Base-by-base conservation (phyloP, 192 early-diverging fungal genomes). In the Backusella luteola region DNA sequence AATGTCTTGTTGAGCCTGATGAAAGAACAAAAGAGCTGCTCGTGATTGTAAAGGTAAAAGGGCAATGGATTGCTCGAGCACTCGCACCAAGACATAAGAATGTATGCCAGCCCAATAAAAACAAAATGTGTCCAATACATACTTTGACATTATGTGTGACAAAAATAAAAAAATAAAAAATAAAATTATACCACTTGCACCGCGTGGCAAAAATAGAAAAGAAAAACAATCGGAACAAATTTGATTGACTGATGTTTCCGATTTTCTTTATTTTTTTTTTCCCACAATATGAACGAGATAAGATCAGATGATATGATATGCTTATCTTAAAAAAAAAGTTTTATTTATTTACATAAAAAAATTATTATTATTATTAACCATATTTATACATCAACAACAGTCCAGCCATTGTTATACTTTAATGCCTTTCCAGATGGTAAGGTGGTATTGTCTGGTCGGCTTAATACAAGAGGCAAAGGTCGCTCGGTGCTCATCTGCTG, bases 41-140 rank as follows among this genome's bases (percentile, higher is more conserved):
- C 69, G 44, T 6, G 68, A 42, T 0, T 35, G 44, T 1, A 72
- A 21, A 14, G 76, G 76, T 35, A 44, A 19, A 32, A 77, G 32
- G 15, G 76, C 76, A 12, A 77, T 72, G 6, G 76, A 52, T 6
- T 32, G n/a, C 7, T 71, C 53, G 2, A 77, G 26, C 26, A 77
- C 59, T 21, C 69, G 76, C 3, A 77, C 59, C 2, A 77, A 7
- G 0, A 77, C 56, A 42, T 77, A 77, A 8, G 34, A 66, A 15
- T 77, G 69, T 39, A 35, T 21, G 4, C 21, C 53, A n/a, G 76
- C 23, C 76, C 76, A 77, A 49, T 77, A 70, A 41, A 77, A 77
- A 63, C 69, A 72, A 66, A 77, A 77, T 34, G 76, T 77, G 39
- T 77, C 76, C 21, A 76, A 2, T 34, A 35, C 53, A 19, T 71